Percentiles rank a stretch among this genome's conserved stretches.
Evolutionary conservation across 768 basidiomycete species (phyloP).

Genomic region (Lyophyllum shimeji): DNA sequence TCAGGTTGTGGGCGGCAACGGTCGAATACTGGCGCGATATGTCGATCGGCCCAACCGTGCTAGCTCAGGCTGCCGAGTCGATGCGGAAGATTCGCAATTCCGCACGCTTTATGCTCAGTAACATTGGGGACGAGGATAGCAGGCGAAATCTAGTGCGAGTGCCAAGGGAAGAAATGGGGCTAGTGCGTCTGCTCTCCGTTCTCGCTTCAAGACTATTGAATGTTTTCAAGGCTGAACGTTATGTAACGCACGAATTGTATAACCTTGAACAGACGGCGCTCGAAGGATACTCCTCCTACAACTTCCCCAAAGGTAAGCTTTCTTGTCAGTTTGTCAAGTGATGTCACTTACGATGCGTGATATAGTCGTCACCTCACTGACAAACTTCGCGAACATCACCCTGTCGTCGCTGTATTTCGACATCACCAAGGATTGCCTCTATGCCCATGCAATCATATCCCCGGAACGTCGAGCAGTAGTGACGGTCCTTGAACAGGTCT

Average conservation of each 20-base stretch:
- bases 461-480: constrained; percentile 62
- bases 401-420: constrained; percentile 93
- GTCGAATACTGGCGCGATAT: constrained; percentile 90
- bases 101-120: constrained; percentile 83
- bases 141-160: constrained; percentile 34
- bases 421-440: constrained; percentile 86
- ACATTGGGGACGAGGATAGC: constrained; percentile 46
- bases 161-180: constrained; percentile 48
- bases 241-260: constrained; percentile 83
- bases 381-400: constrained; percentile 78
- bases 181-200: constrained; percentile 46
- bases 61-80: constrained; percentile 73
- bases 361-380: constrained; percentile 69
- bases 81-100: constrained; percentile 86
- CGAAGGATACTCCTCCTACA: constrained; percentile 68
- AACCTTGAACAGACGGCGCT: constrained; percentile 66
- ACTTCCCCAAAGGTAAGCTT: constrained; percentile 77
- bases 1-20: constrained; percentile 90
- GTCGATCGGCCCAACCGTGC: constrained; percentile 75
- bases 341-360: not conserved
- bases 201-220: not conserved
- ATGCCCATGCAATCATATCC: constrained; percentile 59
- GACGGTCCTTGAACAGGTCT: constrained; percentile 70
- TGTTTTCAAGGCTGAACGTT: constrained; percentile 70
- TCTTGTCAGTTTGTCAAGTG: constrained; percentile 2